A percentile compares a stretch with the other conserved stretches of the same genome.
Conservation (phyloP, 2,329 filamentous ascomycete genomes). For the Curvularia lunata region DNA sequence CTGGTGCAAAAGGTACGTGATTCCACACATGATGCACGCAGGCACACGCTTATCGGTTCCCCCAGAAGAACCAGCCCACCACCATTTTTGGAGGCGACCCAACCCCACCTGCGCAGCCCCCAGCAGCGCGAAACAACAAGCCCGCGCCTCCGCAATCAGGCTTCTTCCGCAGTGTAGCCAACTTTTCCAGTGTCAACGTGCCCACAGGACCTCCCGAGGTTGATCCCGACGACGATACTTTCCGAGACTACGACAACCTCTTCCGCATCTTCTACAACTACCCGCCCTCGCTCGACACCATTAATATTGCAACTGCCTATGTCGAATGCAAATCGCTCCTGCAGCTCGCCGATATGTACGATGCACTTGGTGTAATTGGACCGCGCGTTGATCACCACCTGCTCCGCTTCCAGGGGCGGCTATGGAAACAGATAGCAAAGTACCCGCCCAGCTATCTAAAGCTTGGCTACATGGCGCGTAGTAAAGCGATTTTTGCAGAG, state of each 20-base stretch:
- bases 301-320: conserved; percentile 92
- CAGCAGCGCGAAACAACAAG: conserved; percentile 64
- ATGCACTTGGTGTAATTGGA: conserved; percentile 84
- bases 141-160: conserved; percentile 67
- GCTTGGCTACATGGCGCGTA: conserved; percentile 83
- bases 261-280: conserved; percentile 98
- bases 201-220: conserved; percentile 55
- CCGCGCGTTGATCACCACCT: conserved; percentile 92
- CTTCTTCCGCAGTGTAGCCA: conserved; percentile 89
- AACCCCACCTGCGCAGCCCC: conserved; percentile 51
- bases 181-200: conserved; percentile 66
- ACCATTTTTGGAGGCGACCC: conserved; percentile 65
- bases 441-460: conserved; percentile 93
- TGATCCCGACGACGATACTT: conserved; percentile 71
- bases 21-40: not conserved
- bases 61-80: conserved; percentile 50
- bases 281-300: conserved; percentile 76
- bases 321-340: conserved; percentile 92
- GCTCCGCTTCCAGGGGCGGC: conserved; percentile 83
- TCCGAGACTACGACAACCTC: conserved; percentile 93
- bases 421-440: conserved; percentile 97
- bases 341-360: conserved; percentile 90
- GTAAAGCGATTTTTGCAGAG: conserved; percentile 76
- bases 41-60: conserved; percentile 17
- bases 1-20: conserved; percentile 75